Evolutionary conservation across 768 basidiomycete genomes (phyloP), one percentile per base, ranked within the genome.

Genomic region (Agaricus subrufescens): DNA sequence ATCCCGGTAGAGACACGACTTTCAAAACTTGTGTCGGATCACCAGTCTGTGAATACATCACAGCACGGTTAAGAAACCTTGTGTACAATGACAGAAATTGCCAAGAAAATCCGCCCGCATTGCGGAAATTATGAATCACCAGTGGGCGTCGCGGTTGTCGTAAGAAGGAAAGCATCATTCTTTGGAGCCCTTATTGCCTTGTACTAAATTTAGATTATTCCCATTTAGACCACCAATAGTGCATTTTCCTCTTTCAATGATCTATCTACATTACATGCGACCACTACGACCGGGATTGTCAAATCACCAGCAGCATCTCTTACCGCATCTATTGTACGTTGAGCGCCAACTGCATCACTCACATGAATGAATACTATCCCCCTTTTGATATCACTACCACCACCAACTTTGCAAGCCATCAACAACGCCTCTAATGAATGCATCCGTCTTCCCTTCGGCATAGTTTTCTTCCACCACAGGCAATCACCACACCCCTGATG

Each of bases 11-110:
- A 0, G 79, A 77, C 43, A 81, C 58, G 2, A 77, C 75, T 7
- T 68, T 71, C 46, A 93, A 73, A 37, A 89, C 87, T n/a, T 77
- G 66, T 10, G 76, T 60, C 3, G 89, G 87, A 45, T 81, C 74
- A 34, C 91, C 91, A 61, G 76, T 78, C 31, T 73, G 61, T 1
- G 75, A 67, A 69, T 88, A 92, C 44, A 87, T 78, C 43, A 91
- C 69, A 9, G 88, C 89, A 57, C 89, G 83, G 66, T 82, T 79
- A 7, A 10, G 15, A 44, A 72, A 65, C 9, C 54, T 61, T 23
- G 50, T 25, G 46, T 65, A 38, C 1, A 69, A 63, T 2, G 77
- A 69, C 7, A 74, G 67, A 60, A 73, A 71, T 14, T 30, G 31
- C n/a, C 15, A 7, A 34, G 25, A 30, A 30, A 38, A 19, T 8